Evolutionary conservation across 306 rosid genomes (phyloP), one percentile per base, ranked within the genome.

Genomic region (Cicer yamashitae): DNA sequence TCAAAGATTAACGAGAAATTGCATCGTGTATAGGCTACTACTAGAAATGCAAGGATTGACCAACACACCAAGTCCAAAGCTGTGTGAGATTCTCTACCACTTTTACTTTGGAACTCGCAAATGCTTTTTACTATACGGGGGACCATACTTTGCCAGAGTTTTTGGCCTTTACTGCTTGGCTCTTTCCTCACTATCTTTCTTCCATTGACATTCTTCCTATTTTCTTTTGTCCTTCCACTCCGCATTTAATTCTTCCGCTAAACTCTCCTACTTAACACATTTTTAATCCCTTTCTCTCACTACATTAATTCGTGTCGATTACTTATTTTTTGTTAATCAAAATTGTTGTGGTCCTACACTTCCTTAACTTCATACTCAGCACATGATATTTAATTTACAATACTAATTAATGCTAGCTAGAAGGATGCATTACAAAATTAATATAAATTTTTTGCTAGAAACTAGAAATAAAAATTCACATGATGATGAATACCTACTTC

Each of bases 11-110:
- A 50, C 2, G 17, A 41, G 41, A 71, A 62, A 53, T 3, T 53
- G 82, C 75, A 69, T 60, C 34, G 77, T 59, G 65, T 12, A 30
- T 10, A 58, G 63, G 3, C 68, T 62, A 74, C 62, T 76, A 37
- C 74, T 39, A 60, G 53, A 38, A 60, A 14, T 14, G 80, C 45
- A 25, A 50, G 63, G 56, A 41, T 70, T 75, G 81, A 81, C 81
- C 77, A 81, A 58, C 18, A 47, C 80, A 67, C 64, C 38, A 41
- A 11, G 7, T 38, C 65, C 10, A 71, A 71, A 48, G 64, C 77
- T 69, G 79, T 74, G 82, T 50, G 73, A 78, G 89, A 86, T 85
- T 78, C 86, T 73, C 77, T 20, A 43, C 40, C 75, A 57, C 76
- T 39, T 17, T 54, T 11, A 15, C 80, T 80, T 77, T 74, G 76